These are phyloP conservation scores for Fallopia convolvulus DNA, from an alignment of 148 eudicot genomes.

Conservation along the genomic window DNA sequence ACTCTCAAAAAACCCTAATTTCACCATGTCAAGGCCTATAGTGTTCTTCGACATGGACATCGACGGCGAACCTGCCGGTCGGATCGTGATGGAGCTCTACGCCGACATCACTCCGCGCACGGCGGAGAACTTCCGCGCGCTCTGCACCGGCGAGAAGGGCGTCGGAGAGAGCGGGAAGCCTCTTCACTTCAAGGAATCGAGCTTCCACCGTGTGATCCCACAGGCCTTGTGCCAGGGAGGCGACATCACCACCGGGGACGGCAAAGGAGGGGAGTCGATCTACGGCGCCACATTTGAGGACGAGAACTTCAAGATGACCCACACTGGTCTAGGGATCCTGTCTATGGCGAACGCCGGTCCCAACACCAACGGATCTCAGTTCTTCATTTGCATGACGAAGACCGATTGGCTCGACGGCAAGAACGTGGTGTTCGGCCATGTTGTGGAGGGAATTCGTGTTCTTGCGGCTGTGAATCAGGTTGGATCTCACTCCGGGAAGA, in stretches of 20 bases:
- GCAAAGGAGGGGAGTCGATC: conserved; percentile 36
- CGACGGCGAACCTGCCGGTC: conserved; percentile 22
- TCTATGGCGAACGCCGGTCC: conserved; percentile 35
- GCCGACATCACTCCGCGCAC: conserved; percentile 27
- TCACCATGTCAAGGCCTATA: conserved; percentile 25
- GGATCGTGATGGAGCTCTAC: conserved; percentile 32
- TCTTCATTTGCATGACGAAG: conserved; percentile 28
- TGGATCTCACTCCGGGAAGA: conserved; percentile 19
- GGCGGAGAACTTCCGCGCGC: conserved; percentile 37
- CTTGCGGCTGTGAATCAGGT: conserved; percentile 21
- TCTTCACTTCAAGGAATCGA: conserved; percentile 29
- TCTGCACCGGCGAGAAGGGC: conserved; percentile 38
- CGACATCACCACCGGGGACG: conserved; percentile 35
- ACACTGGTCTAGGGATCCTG: conserved; percentile 28
- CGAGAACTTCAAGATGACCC: conserved; percentile 32
- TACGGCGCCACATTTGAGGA: conserved; percentile 29
- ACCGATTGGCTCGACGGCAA: conserved; percentile 32
- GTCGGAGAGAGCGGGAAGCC: conserved; percentile 27
- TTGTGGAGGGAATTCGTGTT: conserved; percentile 32
- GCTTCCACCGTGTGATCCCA: conserved; percentile 33
- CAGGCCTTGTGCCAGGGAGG: conserved; percentile 37
- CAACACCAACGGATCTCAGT: conserved; percentile 31
- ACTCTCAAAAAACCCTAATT: neutral
- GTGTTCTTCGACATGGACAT: conserved; percentile 29
- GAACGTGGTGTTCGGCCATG: conserved; percentile 33